A percentile compares a stretch with the other conserved stretches of the same genome.
These are phyloP conservation scores for Harringtonia lauricola DNA, from an alignment of 2,329 filamentous ascomycete genomes.

Conservation along the genomic window DNA sequence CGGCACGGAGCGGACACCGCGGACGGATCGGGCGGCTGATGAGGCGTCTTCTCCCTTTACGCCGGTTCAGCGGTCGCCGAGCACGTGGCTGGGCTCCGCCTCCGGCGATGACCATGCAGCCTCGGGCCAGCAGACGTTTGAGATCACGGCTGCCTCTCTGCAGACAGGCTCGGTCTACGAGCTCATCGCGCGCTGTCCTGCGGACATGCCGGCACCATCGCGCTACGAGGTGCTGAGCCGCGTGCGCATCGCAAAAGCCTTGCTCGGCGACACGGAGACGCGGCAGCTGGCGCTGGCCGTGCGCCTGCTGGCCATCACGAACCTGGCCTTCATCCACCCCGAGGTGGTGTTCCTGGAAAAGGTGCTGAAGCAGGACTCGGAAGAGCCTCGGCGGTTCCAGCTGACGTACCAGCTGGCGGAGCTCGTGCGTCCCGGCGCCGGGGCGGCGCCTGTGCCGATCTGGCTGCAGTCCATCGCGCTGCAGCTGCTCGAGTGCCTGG, in stretches of 20 bases:
- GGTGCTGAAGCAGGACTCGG: conserved; percentile 74
- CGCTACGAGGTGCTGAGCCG: conserved; percentile 81
- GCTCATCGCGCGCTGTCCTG: conserved; percentile 42
- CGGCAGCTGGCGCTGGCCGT: conserved; percentile 70
- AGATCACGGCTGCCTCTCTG: conserved; percentile 50
- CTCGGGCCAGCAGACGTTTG: conserved; percentile 46
- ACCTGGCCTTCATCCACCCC: conserved; percentile 78
- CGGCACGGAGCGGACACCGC: conserved; percentile 31
- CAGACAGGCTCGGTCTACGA: conserved; percentile 42
- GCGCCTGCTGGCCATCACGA: conserved; percentile 77
- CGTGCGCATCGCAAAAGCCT: conserved; percentile 70
- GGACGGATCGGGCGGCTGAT: conserved; percentile 26
- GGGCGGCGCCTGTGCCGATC: conserved; percentile 48
- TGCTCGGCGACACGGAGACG: conserved; percentile 52
- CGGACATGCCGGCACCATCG: conserved; percentile 58
- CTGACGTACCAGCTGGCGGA: conserved; percentile 88
- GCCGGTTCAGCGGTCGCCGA: conserved; percentile 25
- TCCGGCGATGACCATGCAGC: conserved; percentile 27
- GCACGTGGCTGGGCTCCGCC: conserved; percentile 14
- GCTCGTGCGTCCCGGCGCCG: conserved; percentile 71
- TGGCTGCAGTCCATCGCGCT: conserved; percentile 76
- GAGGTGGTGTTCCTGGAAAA: conserved; percentile 79
- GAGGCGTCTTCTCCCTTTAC: conserved; percentile 27
- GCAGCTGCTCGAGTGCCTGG: conserved; percentile 72
- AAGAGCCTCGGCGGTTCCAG: conserved; percentile 82